Evolutionary conservation across 2,329 filamentous ascomycete species (phyloP), one percentile per base, ranked within the genome.

Genomic region (Fusarium irregulare): DNA sequence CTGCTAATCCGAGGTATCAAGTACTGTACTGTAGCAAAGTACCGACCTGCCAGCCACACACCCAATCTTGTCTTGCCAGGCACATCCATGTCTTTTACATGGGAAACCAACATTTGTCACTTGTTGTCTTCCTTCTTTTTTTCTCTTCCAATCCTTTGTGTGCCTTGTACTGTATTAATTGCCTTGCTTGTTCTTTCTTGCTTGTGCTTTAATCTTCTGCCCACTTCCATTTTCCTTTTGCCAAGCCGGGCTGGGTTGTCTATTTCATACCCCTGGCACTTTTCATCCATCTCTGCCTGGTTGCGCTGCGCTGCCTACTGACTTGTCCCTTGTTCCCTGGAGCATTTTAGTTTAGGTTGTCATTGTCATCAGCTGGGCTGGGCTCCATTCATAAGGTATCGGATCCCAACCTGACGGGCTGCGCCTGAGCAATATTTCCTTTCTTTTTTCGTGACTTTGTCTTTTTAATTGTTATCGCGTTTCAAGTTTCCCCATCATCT

Each of bases 351-450:
- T 50, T 50, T 64, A 46, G 61, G 54, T 56, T 61, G 58, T 50
- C 56, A 56, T 68, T 70, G 64, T 68, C 67, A 71, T 68, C 68
- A 71, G 51, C 68, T 71, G 63, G 60, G 63, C 63, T 66, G 63
- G 61, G 63, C 63, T 66, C 63, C 63, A 66, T 66, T 40, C 30
- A 64, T 64, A 64, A 64, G 60, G 51, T 59, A 64, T 64, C 40
- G 60, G 41, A 66, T 66, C 63, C 61, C 61, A 63, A 63, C 56
- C 66, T 60, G 45, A 70, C 61, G 56, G 49, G 44, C 57, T 20
- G 51, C 40, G 49, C 50, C 49, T 47, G 51, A 51, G 47, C 46
- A 49, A 49, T 40, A 45, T 48, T 34, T 40, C 44, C 50, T 59
- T 67, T 47, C 42, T 45, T 48, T 41, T 49, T 49, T 59, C 11